Evolutionary conservation across 148 eudicot species (phyloP), one percentile per base, ranked within the genome.

Genomic region (Camellia lanceoleosa): DNA sequence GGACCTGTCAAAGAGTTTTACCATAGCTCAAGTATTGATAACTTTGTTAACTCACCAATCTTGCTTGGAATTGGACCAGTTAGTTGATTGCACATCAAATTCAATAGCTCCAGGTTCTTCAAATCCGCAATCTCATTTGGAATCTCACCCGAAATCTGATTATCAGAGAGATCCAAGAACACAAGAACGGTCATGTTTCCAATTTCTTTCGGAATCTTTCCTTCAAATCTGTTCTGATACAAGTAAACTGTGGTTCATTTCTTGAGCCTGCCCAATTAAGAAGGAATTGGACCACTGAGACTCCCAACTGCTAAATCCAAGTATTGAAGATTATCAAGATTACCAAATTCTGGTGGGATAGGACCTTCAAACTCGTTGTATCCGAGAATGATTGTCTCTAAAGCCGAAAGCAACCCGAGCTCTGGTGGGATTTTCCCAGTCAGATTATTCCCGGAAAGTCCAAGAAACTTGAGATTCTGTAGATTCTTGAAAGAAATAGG

Each of bases 381-480:
- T 7, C 97, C 97, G 7, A 95, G 71, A 78, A 93, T 84, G 62
- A 92, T 83, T 1, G 93, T 92, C 82, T 95, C 93, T 5, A 95
- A 23, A 1, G 92, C 79, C 1, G 89, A 79, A 4, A 95, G 79
- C 46, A 86, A 77, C 0, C 97, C 95, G 0, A 95, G 70, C 77
- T 87, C 84, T 8, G 77, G 68, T 0, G 97, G 99, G 47, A 95
- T 86, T 12, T 11, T 12, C 41, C 99, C 97, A 5, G 89, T 87
- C 13, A 95, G 82, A 65, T 89, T 92, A 74, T 95, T 95, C 15
- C 99, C 99, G 0, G 99, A 95, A 16, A 95, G 78, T 16, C 97
- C 97, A 46, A 95, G 87, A 78, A 86, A 93, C 85, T 87, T 89
- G 74, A 95, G 80, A 15, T 78, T 89, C 86, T 74, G 79, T 84